Evolutionary conservation across 2,329 filamentous ascomycete genomes (phyloP), one percentile per base, ranked within the genome.

Genomic region (Neofusicoccum laricinum): DNA sequence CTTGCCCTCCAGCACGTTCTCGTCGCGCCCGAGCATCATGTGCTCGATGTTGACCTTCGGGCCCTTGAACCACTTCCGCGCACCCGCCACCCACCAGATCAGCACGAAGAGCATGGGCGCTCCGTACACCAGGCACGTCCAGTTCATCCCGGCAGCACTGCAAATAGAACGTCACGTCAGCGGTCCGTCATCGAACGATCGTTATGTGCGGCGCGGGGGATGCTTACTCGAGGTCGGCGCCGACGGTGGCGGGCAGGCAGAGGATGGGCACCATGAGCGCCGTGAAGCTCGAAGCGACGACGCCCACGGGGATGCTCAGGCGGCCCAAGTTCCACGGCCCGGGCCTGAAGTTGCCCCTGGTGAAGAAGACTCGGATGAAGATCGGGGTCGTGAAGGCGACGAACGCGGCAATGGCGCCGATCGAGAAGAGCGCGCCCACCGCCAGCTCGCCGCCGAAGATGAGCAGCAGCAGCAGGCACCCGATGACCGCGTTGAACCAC

Each of bases 311-410:
- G 21, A 82, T 79, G 8, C 85, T 86, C 67, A 82, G 84, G 17
- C 79, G 80, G 12, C 89, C 89, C 14, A 91, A 76, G 72, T 90
- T 83, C 88, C 88, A 91, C 0, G 89, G 89, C 0, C 88, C 89
- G 2, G 82, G 82, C 14, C 87, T 83, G 74, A 91, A 91, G 2
- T 84, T 79, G 67, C 86, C 80, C 2, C 86, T 85, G 2, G 89
- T 88, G 66, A 86, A 82, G 68, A 84, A 83, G 43, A 86, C 80
- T 65, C 84, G 81, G 71, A 87, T 84, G 70, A 84, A 84, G 69
- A 87, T 85, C 5, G 85, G 85, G 3, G 80, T 84, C 0, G 82
- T 82, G 69, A 87, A 87, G 11, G 85, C 82, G 49, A 89, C 82
- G 69, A 89, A 90, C 12, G 88, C 85, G 0, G 85, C 87, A 66